Evolutionary conservation across 1,139 yeast genomes (phyloP).

Genomic region (Candida frijolesensis): DNA sequence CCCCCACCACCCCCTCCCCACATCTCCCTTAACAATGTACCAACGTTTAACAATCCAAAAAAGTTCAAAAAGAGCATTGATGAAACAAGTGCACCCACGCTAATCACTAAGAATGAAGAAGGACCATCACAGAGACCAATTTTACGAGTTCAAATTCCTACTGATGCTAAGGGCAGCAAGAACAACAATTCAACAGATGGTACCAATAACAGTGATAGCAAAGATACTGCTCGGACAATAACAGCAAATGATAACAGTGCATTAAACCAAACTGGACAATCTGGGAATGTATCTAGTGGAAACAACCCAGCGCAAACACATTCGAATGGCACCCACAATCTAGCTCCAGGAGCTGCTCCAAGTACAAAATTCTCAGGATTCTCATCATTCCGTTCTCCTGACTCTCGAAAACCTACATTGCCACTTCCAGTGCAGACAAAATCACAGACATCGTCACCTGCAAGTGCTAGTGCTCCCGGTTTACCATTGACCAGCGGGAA

Average conservation of each 20-base stretch:
- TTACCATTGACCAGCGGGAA: conserved; percentile 23
- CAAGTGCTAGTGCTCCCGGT: conserved; percentile 44
- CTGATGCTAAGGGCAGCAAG: conserved; percentile 30
- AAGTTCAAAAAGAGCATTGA: conserved; percentile 16
- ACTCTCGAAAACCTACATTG: conserved; percentile 38
- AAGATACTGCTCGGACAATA: conserved; percentile 29
- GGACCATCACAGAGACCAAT: conserved; percentile 42
- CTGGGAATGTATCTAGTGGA: conserved; percentile 6
- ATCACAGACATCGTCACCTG: conserved; percentile 49
- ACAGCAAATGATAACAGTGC: conserved; percentile 38
- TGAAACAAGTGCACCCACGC: background rate
- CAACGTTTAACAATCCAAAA: conserved; percentile 27
- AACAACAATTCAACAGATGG: conserved; percentile 33
- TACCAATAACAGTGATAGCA: conserved; percentile 7
- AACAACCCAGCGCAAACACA: background rate
- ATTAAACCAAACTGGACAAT: conserved; percentile 7
- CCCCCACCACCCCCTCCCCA: conserved; percentile 28
- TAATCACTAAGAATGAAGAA: background rate
- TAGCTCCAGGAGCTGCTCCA: conserved; percentile 8
- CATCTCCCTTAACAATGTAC: conserved; percentile 31
- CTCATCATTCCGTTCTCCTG: conserved; percentile 42
- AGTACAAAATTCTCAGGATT: conserved; percentile 22
- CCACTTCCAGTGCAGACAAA: conserved; percentile 44
- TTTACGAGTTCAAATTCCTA: conserved; percentile 54
- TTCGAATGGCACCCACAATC: background rate